phyloP scores from a whole-genome alignment of 495 filamentous ascomycete genomes.

The Penicillium nucicola region DNA sequence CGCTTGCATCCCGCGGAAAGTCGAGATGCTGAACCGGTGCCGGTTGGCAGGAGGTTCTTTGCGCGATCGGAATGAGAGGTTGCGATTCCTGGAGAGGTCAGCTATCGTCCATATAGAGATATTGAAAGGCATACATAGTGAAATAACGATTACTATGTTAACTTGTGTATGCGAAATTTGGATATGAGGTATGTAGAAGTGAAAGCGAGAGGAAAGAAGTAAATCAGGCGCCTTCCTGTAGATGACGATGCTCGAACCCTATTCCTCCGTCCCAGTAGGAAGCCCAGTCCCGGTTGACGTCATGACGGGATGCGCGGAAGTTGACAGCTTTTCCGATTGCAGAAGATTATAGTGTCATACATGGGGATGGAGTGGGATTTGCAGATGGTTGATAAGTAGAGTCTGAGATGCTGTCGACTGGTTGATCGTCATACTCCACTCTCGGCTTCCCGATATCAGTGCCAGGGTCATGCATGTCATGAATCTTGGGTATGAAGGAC shows the following conservation, averaged over 20 bases:
- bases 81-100: slow-evolving; percentile 51
- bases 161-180: neutral
- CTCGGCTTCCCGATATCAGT: neutral
- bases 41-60: slow-evolving; percentile 39
- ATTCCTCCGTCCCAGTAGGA: slow-evolving; percentile 10
- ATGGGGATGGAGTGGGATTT: too few relatives aligned
- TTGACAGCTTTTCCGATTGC: neutral
- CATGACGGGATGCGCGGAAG: slow-evolving; percentile 26
- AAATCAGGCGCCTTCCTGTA: slow-evolving; percentile 14
- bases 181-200: neutral
- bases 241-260: slow-evolving; percentile 28
- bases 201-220: neutral
- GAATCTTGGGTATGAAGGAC: too few relatives aligned
- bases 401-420: neutral
- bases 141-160: neutral
- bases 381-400: too few relatives aligned
- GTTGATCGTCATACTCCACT: slow-evolving; percentile 3
- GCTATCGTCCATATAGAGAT: neutral
- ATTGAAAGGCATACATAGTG: neutral
- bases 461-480: neutral
- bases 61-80: slow-evolving; percentile 59
- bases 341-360: too few relatives aligned
- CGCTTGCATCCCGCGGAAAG: slow-evolving; percentile 76
- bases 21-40: slow-evolving; percentile 73
- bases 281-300: slow-evolving; percentile 23